Percentiles rank a stretch among this genome's conserved stretches.
Conservation (phyloP, 345 rosid genomes). For the Aethionema arabicum region DNA sequence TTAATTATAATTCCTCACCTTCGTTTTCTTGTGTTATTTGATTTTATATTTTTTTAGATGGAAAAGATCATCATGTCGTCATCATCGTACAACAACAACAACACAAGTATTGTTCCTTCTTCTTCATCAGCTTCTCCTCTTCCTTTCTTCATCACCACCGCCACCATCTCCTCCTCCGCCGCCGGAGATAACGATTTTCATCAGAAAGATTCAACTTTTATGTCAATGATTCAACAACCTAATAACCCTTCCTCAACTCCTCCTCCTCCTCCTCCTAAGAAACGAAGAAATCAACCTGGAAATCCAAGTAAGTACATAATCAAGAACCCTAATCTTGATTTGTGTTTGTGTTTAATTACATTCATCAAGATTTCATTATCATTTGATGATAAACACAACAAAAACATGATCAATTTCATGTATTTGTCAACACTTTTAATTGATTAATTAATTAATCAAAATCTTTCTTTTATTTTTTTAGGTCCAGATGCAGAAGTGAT, state of each 20-base stretch:
- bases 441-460: slow-evolving; percentile 4
- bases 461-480: slow-evolving; percentile 15
- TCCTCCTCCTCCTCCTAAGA: slow-evolving; percentile 57
- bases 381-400: neutral
- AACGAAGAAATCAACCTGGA: slow-evolving; percentile 79
- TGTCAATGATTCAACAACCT: slow-evolving; percentile 46
- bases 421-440: slow-evolving; percentile 1
- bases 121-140: slow-evolving; percentile 37
- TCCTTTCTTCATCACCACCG: slow-evolving; percentile 32
- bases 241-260: slow-evolving; percentile 46
- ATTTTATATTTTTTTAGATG: neutral
- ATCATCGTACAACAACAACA: slow-evolving; percentile 36
- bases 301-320: slow-evolving; percentile 60
- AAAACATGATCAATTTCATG: slow-evolving; percentile 1
- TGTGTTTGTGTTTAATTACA: neutral
- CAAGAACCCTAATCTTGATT: slow-evolving; percentile 22
- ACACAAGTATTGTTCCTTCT: slow-evolving; percentile 32
- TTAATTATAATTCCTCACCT: slow-evolving; percentile 23
- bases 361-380: slow-evolving; percentile 8
- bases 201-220: slow-evolving; percentile 44
- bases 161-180: slow-evolving; percentile 34
- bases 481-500: slow-evolving; percentile 92
- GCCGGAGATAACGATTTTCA: slow-evolving; percentile 41
- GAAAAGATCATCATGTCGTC: slow-evolving; percentile 51
- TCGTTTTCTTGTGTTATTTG: slow-evolving; percentile 35